Evolutionary conservation across 495 filamentous ascomycete species (phyloP).

Genomic region (Lasiosphaeria ovina): DNA sequence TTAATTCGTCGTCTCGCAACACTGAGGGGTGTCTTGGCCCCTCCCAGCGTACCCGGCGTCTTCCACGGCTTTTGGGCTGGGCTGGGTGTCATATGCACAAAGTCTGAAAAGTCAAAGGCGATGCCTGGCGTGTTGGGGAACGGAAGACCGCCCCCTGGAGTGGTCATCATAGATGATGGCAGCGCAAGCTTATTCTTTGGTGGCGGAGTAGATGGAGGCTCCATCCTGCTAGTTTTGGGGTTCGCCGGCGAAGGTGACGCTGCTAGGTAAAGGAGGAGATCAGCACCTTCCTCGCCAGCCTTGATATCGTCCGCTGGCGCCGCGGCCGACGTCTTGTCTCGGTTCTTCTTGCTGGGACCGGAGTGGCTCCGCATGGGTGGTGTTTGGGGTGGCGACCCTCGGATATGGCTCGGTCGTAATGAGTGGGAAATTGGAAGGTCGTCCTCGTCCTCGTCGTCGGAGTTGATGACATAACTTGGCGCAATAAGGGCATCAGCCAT

Average conservation of each 20-base stretch:
- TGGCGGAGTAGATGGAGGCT: slow-evolving; percentile 85
- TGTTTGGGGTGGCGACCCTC: slow-evolving; percentile 77
- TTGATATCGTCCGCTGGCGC: slow-evolving; percentile 34
- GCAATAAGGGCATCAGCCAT: slow-evolving; percentile 64
- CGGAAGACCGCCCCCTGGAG: slow-evolving; percentile 64
- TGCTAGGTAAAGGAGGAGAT: slow-evolving; percentile 86
- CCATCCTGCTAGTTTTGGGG: slow-evolving; percentile 41
- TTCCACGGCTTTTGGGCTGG: slow-evolving; percentile 85
- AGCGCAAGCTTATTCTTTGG: slow-evolving; percentile 67
- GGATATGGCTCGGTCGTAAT: slow-evolving; percentile 55
- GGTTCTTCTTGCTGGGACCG: slow-evolving; percentile 35
- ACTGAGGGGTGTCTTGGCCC: slow-evolving; percentile 42
- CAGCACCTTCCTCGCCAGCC: slow-evolving; percentile 78
- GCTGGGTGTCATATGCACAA: slow-evolving; percentile 93
- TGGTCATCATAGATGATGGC: slow-evolving; percentile 88
- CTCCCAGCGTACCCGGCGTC: slow-evolving; percentile 51
- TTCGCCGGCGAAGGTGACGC: slow-evolving; percentile 84
- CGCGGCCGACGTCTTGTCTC: slow-evolving; percentile 11
- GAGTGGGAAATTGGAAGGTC: slow-evolving; percentile 69
- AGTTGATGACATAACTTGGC: slow-evolving; percentile 58
- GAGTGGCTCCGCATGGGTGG: slow-evolving; percentile 65
- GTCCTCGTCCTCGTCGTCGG: slow-evolving; percentile 73
- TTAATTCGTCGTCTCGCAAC: slow-evolving; percentile 42
- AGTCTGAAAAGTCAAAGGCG: slow-evolving; percentile 93
- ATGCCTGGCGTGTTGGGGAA: slow-evolving; percentile 61